Percentiles rank a stretch among this genome's conserved stretches.
Conservation (phyloP, 148 eudicot genomes). For the Euryodendron excelsum region DNA sequence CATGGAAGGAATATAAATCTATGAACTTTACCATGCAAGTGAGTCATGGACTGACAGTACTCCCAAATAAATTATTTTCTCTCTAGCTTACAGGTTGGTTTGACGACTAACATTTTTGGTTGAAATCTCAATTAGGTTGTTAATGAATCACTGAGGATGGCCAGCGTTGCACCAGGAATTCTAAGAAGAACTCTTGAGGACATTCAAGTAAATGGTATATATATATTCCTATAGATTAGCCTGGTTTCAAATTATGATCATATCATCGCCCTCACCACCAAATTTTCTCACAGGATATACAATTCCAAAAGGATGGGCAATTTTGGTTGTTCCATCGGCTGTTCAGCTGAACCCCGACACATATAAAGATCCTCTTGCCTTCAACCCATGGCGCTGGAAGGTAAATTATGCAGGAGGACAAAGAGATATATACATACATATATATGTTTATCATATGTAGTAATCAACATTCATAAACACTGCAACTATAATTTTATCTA, state of each 20-base stretch:
- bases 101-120: neutral
- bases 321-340: too few species aligned
- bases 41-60: neutral
- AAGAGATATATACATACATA: too few species aligned
- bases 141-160: neutral
- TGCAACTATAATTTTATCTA: neutral
- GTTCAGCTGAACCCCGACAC: neutral
- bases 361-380: neutral
- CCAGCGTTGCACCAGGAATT: neutral
- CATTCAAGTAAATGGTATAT: neutral
- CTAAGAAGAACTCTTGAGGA: neutral
- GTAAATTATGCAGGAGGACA: too few species aligned
- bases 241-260: neutral
- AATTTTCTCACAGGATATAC: too few species aligned
- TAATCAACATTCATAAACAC: neutral
- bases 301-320: too few species aligned
- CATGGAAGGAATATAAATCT: neutral
- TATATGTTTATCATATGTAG: too few species aligned
- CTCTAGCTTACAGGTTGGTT: neutral
- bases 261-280: too few species aligned
- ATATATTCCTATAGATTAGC: neutral
- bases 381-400: constrained; percentile 6
- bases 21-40: constrained; percentile 2
- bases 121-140: neutral
- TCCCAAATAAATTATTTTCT: too few species aligned